Conservation (phyloP, 805 yeast genomes). For the Spathaspora passalidarum region DNA sequence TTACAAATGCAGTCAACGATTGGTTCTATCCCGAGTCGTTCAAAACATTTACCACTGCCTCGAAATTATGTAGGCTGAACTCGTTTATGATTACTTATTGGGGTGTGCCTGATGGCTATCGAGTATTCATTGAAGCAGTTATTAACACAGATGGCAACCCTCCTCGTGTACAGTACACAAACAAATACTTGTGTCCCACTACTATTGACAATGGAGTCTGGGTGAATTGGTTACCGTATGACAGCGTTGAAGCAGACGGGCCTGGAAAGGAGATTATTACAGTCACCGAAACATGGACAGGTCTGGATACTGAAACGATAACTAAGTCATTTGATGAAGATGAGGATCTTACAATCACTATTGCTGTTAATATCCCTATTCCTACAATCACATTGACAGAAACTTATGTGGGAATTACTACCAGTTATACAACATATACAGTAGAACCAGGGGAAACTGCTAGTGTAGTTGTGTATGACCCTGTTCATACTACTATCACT, state of each 20-base stretch:
- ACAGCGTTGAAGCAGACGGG: slow-evolving; percentile 8
- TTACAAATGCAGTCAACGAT: slow-evolving; percentile 19
- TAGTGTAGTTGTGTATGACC: slow-evolving; percentile 12
- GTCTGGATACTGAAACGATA: slow-evolving; percentile 12
- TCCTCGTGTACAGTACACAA: slow-evolving; percentile 14
- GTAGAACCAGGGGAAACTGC: slow-evolving; percentile 16
- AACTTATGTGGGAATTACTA: slow-evolving; percentile 12
- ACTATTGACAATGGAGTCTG: too few species aligned
- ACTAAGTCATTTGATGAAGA: slow-evolving; percentile 7
- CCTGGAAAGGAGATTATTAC: slow-evolving; percentile 12
- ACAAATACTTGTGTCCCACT: too few species aligned
- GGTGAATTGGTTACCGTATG: slow-evolving; percentile 7
- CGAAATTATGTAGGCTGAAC: slow-evolving; percentile 13
- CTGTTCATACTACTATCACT: slow-evolving; percentile 57
- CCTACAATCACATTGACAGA: slow-evolving; percentile 14
- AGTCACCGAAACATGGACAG: slow-evolving; percentile 20
- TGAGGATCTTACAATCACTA: slow-evolving; percentile 17
- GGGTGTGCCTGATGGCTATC: slow-evolving; percentile 26
- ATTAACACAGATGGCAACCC: slow-evolving; percentile 3
- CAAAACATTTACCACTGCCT: slow-evolving; percentile 5
- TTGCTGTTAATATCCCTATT: slow-evolving; percentile 18
- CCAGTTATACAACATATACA: slow-evolving; percentile 12
- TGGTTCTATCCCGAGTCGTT: slow-evolving; percentile 17
- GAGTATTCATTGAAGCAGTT: slow-evolving; percentile 18
- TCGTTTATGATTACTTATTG: slow-evolving; percentile 11